Evolutionary conservation across 23 red algal species (phyloP), one percentile per base, ranked within the genome.

Genomic region (Pyropia yezoensis): DNA sequence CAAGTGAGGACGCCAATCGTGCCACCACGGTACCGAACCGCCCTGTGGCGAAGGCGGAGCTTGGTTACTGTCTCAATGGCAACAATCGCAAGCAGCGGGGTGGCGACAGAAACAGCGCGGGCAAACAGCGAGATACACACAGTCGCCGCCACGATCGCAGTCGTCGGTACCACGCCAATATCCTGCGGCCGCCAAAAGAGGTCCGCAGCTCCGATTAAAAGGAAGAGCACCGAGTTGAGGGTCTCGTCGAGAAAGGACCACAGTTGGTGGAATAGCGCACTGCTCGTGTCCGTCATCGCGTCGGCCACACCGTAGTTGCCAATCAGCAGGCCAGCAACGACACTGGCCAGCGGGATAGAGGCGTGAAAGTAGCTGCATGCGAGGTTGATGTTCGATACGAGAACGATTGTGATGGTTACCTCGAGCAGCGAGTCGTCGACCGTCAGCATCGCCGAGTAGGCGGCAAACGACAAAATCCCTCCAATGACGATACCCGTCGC

Each of bases 221-320:
- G 57, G 62, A 91, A 97, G 18, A 97, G 77, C 19, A 90, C 62
- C 13, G 83, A 84, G 57, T 97, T 97, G 47, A 97, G 78, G 2
- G 93, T 97, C 65, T 97, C 93, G 64, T 89, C 87, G 4, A 89
- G 78, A 25, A 97, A 78, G 23, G 78, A 59, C 93, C 93, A 97
- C 69, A 97, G 66, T 63, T 97, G 76, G 23, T 85, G 53, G 57
- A 90, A 78, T 16, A 66, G 70, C 33, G 90, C 73, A 2, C 57
- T 61, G 16, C 65, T 73, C 14, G 78, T 71, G 54, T 68, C 66
- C n/a, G 74, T 54, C 63, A 96, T 83, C 28, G 81, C 82, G 57
- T 79, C 80, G 20, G 29, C 78, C 39, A 77, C 65, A 17, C 85
- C 84, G 58, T 90, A 87, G 50, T 84, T 97, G 21, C 93, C 85